A percentile compares a stretch with the other conserved stretches of the same genome.
Evolutionary conservation across 2,329 filamentous ascomycete species (phyloP).

Genomic region (Thermoascus crustaceus): DNA sequence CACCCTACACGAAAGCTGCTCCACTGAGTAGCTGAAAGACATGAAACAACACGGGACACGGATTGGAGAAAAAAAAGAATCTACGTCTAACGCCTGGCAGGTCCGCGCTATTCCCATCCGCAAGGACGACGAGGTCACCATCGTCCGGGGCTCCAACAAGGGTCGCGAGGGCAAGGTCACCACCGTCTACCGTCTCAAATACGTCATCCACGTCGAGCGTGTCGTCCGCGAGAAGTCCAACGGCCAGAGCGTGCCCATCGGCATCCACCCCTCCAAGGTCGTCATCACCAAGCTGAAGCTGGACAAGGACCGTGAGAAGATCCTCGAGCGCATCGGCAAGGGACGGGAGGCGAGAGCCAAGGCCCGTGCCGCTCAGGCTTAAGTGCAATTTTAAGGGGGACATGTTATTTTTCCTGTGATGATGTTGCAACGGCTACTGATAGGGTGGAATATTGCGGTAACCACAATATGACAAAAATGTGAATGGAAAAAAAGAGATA

Average conservation of each 20-base stretch:
- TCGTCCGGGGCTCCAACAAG: constrained; percentile 91
- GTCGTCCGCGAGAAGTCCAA: constrained; percentile 95
- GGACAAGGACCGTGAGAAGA: constrained; percentile 46
- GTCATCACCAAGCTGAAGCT: constrained; percentile 99
- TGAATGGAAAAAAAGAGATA: constrained; percentile 62
- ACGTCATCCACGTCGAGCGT: constrained; percentile 93
- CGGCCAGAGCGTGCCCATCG: constrained; percentile 89
- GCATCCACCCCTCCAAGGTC: constrained; percentile 93
- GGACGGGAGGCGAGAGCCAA: constrained; percentile 37
- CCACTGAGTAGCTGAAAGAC: too few relatives aligned
- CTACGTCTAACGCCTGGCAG: constrained; percentile 13
- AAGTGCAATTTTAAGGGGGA: constrained; percentile 53
- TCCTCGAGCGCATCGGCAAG: constrained; percentile 40
- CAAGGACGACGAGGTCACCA: constrained; percentile 92
- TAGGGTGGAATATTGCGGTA: constrained; percentile 8
- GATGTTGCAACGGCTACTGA: constrained; percentile 55
- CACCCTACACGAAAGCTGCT: neutral
- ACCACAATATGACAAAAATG: too few relatives aligned
- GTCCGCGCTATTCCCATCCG: constrained; percentile 58
- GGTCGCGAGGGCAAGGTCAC: constrained; percentile 97
- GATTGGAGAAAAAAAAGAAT: constrained; percentile 11
- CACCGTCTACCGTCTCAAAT: constrained; percentile 97
- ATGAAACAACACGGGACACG: too few relatives aligned
- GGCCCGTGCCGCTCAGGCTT: constrained; percentile 51
- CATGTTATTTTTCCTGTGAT: constrained; percentile 56